Conservation (phyloP, 139 green algal genomes). For the Desmodesmus armatus region DNA sequence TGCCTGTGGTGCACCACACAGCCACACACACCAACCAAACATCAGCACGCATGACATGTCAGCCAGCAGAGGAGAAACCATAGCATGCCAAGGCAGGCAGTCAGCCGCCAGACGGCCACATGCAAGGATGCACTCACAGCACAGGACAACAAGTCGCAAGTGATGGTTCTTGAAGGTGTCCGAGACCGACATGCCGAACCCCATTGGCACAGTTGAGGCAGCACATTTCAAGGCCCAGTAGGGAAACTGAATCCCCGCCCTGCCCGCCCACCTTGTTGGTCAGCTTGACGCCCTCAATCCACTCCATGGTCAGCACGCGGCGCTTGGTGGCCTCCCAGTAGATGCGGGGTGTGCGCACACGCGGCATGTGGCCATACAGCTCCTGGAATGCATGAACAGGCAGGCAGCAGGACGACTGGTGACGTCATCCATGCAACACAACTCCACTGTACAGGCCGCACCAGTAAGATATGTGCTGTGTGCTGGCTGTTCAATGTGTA, state of each 20-base stretch:
- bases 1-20: conserved; percentile 10
- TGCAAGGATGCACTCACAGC: no score
- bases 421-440: background rate
- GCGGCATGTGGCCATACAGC: conserved; percentile 80
- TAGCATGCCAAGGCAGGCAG: no score
- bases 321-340: conserved; percentile 67
- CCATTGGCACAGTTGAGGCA: no score
- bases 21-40: no score
- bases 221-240: background rate
- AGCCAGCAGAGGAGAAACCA: no score
- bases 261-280: conserved; percentile 69
- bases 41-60: no score
- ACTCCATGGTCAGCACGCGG: conserved; percentile 96
- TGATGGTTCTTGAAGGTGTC: no score
- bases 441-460: background rate
- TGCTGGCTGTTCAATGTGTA: conserved; percentile 16
- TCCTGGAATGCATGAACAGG: background rate
- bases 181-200: conserved; percentile 21
- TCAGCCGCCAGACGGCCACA: no score
- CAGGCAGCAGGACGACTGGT: background rate
- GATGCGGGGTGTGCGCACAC: conserved; percentile 83
- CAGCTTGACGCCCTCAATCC: conserved; percentile 97
- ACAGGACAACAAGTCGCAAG: background rate
- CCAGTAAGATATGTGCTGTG: background rate
- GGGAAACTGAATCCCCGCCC: background rate